Evolutionary conservation across 2,329 filamentous ascomycete genomes (phyloP).

Genomic region (Hymenoscyphus salicellus): DNA sequence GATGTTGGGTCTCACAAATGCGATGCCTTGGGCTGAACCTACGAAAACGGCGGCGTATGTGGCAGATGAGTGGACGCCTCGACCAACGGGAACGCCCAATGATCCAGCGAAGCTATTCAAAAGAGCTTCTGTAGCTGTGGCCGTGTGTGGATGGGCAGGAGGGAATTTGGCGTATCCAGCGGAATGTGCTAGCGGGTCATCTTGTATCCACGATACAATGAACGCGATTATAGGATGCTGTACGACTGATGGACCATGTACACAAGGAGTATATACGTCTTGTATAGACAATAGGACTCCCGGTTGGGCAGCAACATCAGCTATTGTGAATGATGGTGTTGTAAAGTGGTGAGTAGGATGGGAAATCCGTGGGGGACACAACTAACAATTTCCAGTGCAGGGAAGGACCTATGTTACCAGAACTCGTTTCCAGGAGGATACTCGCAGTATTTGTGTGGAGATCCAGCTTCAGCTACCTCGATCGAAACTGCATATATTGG

Average conservation of each 20-base stretch:
- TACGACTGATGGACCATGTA: conserved; percentile 31
- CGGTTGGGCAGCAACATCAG: conserved; percentile 25
- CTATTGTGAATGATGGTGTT: conserved; percentile 29
- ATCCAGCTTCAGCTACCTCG: conserved; percentile 23
- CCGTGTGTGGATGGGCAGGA: conserved; percentile 34
- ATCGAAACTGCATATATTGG: conserved; percentile 30
- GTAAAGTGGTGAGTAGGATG: conserved; percentile 29
- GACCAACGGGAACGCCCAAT: conserved; percentile 26
- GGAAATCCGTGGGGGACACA: background rate
- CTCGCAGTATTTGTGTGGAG: conserved; percentile 31
- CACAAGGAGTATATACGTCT: conserved; percentile 32
- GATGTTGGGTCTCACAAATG: conserved; percentile 22
- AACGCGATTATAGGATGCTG: conserved; percentile 33
- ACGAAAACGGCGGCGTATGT: conserved; percentile 27
- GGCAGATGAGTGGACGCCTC: conserved; percentile 30
- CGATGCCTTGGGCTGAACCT: conserved; percentile 29
- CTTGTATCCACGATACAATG: conserved; percentile 32
- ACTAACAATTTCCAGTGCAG: background rate
- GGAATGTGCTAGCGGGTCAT: conserved; percentile 29
- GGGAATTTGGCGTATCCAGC: conserved; percentile 25
- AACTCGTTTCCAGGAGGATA: conserved; percentile 32
- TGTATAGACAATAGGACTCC: conserved; percentile 31
- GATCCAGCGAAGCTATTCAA: conserved; percentile 28
- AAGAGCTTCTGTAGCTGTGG: conserved; percentile 25
- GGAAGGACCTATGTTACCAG: conserved; percentile 26